A percentile compares a stretch with the other conserved stretches of the same genome.
These are phyloP conservation scores for Flagelloscypha sp. DNA, from an alignment of 768 basidiomycete species.

Conservation along the genomic window DNA sequence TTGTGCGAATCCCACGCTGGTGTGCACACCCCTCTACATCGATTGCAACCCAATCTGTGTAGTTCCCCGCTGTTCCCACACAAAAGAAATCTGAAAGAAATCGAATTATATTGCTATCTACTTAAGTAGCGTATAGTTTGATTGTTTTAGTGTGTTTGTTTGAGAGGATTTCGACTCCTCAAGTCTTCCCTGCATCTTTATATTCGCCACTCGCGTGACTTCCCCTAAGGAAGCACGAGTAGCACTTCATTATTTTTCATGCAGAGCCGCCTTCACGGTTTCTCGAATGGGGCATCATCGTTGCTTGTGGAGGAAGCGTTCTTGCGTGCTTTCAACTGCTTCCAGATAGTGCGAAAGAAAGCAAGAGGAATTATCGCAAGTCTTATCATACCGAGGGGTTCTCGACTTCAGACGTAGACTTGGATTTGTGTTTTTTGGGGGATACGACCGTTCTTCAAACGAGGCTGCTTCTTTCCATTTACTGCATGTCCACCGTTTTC, in stretches of 20 bases:
- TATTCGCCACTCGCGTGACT: too few species aligned
- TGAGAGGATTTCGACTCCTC: too few species aligned
- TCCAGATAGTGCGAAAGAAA: constrained; percentile 36
- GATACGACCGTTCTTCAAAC: constrained; percentile 60
- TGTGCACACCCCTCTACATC: too few species aligned
- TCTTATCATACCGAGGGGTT: constrained; percentile 47
- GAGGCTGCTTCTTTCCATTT: constrained; percentile 58
- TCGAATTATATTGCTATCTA: too few species aligned
- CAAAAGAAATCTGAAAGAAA: too few species aligned
- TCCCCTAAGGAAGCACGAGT: too few species aligned
- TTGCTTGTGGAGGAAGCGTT: constrained; percentile 54
- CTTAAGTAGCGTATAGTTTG: too few species aligned
- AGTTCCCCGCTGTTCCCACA: too few species aligned
- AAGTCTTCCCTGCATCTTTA: too few species aligned
- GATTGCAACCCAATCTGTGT: too few species aligned
- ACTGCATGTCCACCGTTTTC: constrained; percentile 46
- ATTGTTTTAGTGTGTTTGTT: too few species aligned
- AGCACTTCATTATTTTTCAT: constrained; percentile 56
- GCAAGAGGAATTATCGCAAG: constrained; percentile 50
- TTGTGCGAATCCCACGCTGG: too few species aligned
- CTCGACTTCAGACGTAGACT: constrained; percentile 54
- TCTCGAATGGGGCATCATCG: constrained; percentile 53
- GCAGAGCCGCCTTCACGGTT: constrained; percentile 55
- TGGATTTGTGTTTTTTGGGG: constrained; percentile 60
- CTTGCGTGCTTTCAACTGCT: constrained; percentile 49